Evolutionary conservation across 768 basidiomycete genomes (phyloP).

Genomic region (Xerocomellus chrysenteron): DNA sequence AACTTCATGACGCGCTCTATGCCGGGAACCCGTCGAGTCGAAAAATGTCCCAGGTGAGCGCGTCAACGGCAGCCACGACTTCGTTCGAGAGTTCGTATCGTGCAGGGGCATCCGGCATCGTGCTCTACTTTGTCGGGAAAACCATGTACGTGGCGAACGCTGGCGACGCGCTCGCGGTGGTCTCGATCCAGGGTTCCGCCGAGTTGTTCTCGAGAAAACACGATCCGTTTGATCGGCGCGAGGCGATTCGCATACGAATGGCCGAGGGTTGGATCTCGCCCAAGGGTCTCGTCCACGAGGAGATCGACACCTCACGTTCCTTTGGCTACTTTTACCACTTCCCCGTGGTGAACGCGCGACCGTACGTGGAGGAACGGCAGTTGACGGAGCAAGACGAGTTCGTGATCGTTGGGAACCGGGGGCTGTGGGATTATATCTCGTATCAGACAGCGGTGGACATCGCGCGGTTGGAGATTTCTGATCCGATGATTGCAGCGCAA

Average conservation of each 20-base stretch:
- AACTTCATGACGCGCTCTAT: constrained; percentile 67
- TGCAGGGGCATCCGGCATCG: constrained; percentile 81
- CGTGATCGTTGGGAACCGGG: constrained; percentile 90
- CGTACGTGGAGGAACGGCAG: constrained; percentile 67
- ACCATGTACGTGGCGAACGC: constrained; percentile 88
- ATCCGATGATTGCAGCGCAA: constrained; percentile 91
- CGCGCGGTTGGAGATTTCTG: constrained; percentile 65
- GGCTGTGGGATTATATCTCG: constrained; percentile 91
- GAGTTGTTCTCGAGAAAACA: constrained; percentile 76
- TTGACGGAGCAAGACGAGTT: constrained; percentile 90
- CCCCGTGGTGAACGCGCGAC: constrained; percentile 87
- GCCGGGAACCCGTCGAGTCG: constrained; percentile 42
- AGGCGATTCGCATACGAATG: constrained; percentile 82
- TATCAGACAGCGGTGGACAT: constrained; percentile 97
- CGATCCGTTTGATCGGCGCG: constrained; percentile 83
- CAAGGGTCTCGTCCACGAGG: constrained; percentile 87
- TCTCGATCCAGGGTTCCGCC: constrained; percentile 75
- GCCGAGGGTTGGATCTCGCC: constrained; percentile 96
- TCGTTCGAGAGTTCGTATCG: constrained; percentile 51
- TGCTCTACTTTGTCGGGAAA: constrained; percentile 78
- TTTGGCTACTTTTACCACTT: constrained; percentile 92
- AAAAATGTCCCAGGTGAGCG: constrained; percentile 73
- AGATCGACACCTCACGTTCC: constrained; percentile 86
- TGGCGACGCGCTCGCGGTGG: constrained; percentile 84
- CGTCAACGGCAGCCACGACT: constrained; percentile 34